A percentile compares a stretch with the other conserved stretches of the same genome.
phyloP scores from a whole-genome alignment of 2,329 filamentous ascomycete species.

The Pyrenochaeta sp. region DNA sequence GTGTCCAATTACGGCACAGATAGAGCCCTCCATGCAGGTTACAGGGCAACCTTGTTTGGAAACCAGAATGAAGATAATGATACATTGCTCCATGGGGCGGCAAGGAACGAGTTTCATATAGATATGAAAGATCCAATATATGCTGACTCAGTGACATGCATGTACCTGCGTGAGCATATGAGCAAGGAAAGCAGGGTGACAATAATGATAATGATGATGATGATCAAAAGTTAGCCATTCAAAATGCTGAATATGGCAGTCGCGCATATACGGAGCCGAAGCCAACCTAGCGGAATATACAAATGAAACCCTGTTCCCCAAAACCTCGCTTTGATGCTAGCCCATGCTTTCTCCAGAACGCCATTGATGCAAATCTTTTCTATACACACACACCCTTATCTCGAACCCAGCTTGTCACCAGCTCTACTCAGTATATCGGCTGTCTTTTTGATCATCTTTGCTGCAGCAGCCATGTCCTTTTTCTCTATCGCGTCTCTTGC shows the following conservation, averaged over 20 bases:
- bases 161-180: too few relatives aligned
- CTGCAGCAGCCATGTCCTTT: constrained; percentile 74
- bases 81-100: too few relatives aligned
- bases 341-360: not conserved
- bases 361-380: not conserved
- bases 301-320: not conserved
- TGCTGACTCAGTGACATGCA: too few relatives aligned
- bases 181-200: too few relatives aligned
- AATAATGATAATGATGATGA: too few relatives aligned
- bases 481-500: constrained; percentile 81
- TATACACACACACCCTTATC: not conserved
- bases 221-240: too few relatives aligned
- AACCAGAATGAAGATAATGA: too few relatives aligned
- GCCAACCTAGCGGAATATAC: not conserved
- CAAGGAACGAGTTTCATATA: too few relatives aligned
- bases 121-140: too few relatives aligned
- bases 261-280: not conserved
- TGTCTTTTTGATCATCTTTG: constrained; percentile 74
- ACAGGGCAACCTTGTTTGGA: too few relatives aligned
- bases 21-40: too few relatives aligned
- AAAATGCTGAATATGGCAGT: not conserved
- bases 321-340: not conserved
- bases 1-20: too few relatives aligned
- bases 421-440: constrained; percentile 73
- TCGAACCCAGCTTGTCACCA: constrained; percentile 55